Percentiles rank a stretch among this genome's conserved stretches.
Evolutionary conservation across 2,329 filamentous ascomycete species (phyloP).

Genomic region (Keithomyces neogunnii): DNA sequence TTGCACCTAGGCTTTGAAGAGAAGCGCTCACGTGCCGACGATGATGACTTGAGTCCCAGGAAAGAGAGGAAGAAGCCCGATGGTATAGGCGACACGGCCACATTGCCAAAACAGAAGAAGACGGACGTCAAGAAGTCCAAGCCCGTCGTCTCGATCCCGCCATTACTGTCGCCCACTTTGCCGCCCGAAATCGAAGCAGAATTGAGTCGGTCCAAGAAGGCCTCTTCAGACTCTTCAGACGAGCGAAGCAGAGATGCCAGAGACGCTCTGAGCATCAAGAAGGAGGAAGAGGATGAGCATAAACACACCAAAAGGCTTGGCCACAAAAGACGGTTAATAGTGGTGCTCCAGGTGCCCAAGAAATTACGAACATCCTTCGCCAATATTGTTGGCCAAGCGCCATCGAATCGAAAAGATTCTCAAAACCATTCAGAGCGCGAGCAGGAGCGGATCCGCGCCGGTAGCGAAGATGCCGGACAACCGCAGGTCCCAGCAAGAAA

Average conservation of each 20-base stretch:
- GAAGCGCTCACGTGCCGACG: constrained; percentile 15
- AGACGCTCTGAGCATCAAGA: constrained; percentile 15
- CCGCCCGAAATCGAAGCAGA: constrained; percentile 41
- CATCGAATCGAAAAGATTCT: constrained; percentile 29
- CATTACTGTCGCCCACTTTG: constrained; percentile 47
- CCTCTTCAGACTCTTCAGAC: constrained; percentile 14
- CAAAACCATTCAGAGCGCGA: constrained; percentile 14
- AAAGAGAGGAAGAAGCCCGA: constrained; percentile 22
- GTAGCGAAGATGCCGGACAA: constrained; percentile 32
- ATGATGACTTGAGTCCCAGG: constrained; percentile 18
- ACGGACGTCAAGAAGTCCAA: constrained; percentile 29
- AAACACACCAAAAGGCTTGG: constrained; percentile 9
- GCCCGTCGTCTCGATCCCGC: constrained; percentile 32
- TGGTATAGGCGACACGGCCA: constrained; percentile 19
- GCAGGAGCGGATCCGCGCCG: constrained; percentile 21
- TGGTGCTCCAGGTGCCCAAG: constrained; percentile 42
- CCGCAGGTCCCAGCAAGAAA: constrained; percentile 32
- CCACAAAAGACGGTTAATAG: constrained; percentile 26
- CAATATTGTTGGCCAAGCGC: constrained; percentile 34
- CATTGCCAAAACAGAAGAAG: constrained; percentile 21
- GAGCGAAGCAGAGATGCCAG: constrained; percentile 13
- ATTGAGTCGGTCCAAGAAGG: constrained; percentile 23
- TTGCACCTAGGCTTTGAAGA: constrained; percentile 37
- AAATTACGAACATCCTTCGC: constrained; percentile 33
- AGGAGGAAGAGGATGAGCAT: constrained; percentile 22